Evolutionary conservation across 345 rosid species (phyloP), one percentile per base, ranked within the genome.

Genomic region (Salix suchowensis): DNA sequence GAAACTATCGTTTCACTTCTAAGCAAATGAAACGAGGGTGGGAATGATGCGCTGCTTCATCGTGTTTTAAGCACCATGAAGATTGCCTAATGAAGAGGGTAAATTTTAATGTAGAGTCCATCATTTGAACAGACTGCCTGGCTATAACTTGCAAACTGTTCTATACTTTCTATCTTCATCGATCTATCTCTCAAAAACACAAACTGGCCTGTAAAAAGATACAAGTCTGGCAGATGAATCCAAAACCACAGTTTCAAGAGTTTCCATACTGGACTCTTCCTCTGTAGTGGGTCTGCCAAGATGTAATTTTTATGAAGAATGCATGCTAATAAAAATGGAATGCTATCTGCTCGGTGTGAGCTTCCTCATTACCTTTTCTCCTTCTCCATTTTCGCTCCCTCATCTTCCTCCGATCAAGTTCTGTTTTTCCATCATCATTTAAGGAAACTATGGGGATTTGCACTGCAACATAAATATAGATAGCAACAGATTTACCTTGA

Each of bases 211-310:
- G 76, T 90, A 88, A 65, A 93, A 30, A 30, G 30, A 30, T 30
- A 30, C 28, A 2, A 30, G 87, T 77, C 89, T 90, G 74, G 80
- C 81, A 7, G 88, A 90, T 73, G 90, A 82, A 83, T 95, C 93
- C 77, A 95, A 84, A 71, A 90, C 98, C 61, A 89, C 87, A 0
- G 93, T 91, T 66, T 88, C 85, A 30, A 82, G 71, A 48, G 98
- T 91, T 83, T 91, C 94, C 98, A 95, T 90, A 62, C 90, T 77
- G 4, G 91, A 84, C 84, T 95, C 98, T 86, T 95, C 98, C 87
- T 90, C 98, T 1, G 91, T 84, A 79, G 91, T 89, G 98, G 97
- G 76, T 93, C 98, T n/a, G 90, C 92, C 81, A 95, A 79, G 76
- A 95, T 88, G 84, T 91, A 84, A 39, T 85, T 93, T 86, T 84